Conservation (phyloP, 2,329 filamentous ascomycete species). For the Cryphonectria parasitica region DNA sequence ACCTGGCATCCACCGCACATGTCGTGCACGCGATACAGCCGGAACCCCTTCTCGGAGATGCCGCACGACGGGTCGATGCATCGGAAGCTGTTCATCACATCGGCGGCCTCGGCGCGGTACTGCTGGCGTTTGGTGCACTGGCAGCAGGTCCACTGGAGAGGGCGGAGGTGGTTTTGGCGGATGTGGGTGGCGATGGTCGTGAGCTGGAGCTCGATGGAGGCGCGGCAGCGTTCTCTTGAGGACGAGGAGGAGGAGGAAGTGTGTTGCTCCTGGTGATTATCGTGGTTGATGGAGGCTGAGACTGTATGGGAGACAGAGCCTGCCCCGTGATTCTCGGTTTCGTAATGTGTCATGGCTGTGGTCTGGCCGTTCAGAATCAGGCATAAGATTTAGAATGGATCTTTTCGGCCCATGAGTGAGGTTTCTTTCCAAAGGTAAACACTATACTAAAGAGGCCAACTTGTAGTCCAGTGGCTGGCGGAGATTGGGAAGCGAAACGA, state of each 20-base stretch:
- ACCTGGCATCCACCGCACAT: slow-evolving; percentile 1
- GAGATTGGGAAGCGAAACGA: no score
- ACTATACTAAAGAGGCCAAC: no score
- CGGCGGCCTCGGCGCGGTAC: background rate
- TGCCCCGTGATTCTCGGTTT: background rate
- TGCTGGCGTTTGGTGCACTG: background rate
- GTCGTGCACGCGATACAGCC: slow-evolving; percentile 2
- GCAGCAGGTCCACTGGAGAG: slow-evolving; percentile 12
- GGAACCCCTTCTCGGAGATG: slow-evolving; percentile 2
- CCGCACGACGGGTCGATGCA: slow-evolving; percentile 6
- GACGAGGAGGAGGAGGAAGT: background rate
- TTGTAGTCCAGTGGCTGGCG: background rate
- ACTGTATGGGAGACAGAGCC: background rate
- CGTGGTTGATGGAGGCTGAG: background rate
- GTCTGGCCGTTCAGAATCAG: background rate
- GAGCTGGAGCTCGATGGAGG: slow-evolving; percentile 10
- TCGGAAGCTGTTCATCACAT: background rate
- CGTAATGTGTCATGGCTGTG: background rate
- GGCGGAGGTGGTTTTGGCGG: background rate
- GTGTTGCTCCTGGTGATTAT: background rate
- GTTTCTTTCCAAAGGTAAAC: no score
- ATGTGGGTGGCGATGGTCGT: background rate
- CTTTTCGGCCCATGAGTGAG: no score
- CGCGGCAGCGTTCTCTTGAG: background rate
- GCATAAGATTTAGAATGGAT: no score